Evolutionary conservation across 306 rosid genomes (phyloP).

Genomic region (Coriaria nepalensis): DNA sequence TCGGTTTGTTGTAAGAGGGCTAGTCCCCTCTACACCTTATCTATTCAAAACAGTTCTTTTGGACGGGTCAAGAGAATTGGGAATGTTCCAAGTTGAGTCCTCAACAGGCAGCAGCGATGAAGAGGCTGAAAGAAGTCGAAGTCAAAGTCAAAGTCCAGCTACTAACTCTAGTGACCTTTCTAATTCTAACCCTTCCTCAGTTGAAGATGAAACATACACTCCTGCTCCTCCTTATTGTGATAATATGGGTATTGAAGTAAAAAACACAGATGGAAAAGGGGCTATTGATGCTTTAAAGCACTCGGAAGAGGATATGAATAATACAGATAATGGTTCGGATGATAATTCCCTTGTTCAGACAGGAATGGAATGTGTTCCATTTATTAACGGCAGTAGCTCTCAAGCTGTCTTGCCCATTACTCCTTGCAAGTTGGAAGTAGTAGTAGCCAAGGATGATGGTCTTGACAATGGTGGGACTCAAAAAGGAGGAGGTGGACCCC

Average conservation of each 20-base stretch:
- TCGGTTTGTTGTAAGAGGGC: slow-evolving; percentile 37
- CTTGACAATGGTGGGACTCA: slow-evolving; percentile 44
- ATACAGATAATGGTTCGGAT: slow-evolving; percentile 32
- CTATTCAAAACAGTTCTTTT: slow-evolving; percentile 40
- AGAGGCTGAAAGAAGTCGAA: slow-evolving; percentile 53
- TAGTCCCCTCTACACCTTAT: slow-evolving; percentile 64
- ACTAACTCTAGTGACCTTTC: slow-evolving; percentile 91
- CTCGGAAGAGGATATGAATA: slow-evolving; percentile 36
- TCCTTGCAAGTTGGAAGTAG: slow-evolving; percentile 64
- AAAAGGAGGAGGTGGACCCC: slow-evolving; percentile 47
- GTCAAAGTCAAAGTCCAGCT: slow-evolving; percentile 75
- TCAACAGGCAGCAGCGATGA: slow-evolving; percentile 46
- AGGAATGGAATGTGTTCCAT: slow-evolving; percentile 51
- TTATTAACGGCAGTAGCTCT: slow-evolving; percentile 22
- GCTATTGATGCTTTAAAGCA: slow-evolving; percentile 13
- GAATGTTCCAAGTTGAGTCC: slow-evolving; percentile 39
- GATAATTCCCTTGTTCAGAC: slow-evolving; percentile 33
- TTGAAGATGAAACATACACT: slow-evolving; percentile 85
- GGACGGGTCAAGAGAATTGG: slow-evolving; percentile 26
- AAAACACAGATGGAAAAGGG: slow-evolving; percentile 20
- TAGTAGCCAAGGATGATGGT: slow-evolving; percentile 29
- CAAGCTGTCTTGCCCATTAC: slow-evolving; percentile 74
- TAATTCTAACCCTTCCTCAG: slow-evolving; percentile 89
- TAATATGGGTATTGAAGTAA: slow-evolving; percentile 25
- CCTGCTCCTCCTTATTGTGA: slow-evolving; percentile 35